These are phyloP conservation scores for Mesotaenium endlicherianum DNA, from an alignment of 139 green algal genomes.

Conservation along the genomic window DNA sequence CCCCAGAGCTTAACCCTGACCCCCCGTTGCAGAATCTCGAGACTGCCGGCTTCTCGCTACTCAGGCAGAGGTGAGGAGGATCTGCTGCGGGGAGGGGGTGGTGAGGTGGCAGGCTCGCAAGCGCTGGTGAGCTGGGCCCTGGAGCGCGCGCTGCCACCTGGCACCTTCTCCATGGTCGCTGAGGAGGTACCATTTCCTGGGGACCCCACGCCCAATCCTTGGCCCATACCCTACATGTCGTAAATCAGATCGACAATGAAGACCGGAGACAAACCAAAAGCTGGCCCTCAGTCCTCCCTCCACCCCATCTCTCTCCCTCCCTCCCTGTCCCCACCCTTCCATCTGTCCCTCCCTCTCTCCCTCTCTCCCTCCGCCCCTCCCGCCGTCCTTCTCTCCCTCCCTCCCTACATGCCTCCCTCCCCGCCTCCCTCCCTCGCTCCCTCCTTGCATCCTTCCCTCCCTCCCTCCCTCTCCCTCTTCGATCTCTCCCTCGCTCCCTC, in stretches of 20 bases:
- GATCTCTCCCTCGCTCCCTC: too few relatives aligned
- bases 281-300: neutral
- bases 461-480: too few relatives aligned
- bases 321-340: neutral
- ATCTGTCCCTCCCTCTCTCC: neutral
- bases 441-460: too few relatives aligned
- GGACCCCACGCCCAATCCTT: neutral
- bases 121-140: constrained; percentile 85
- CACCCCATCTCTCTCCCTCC: neutral
- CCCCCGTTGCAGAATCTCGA: too few relatives aligned
- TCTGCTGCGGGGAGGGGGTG: too few relatives aligned
- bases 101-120: constrained; percentile 72
- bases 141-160: constrained; percentile 53
- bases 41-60: too few relatives aligned
- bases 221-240: neutral
- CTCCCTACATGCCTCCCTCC: neutral
- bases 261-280: neutral
- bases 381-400: neutral
- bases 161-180: constrained; percentile 79
- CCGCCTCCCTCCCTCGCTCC: neutral
- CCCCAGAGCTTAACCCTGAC: too few relatives aligned
- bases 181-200: constrained; percentile 71
- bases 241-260: neutral
- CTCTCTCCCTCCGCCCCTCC: neutral
- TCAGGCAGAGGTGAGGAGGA: too few relatives aligned